A percentile compares a stretch with the other conserved stretches of the same genome.
Conservation (phyloP, 1,284 basidiomycete species). For the Cryptococcus jaspeensis region DNA sequence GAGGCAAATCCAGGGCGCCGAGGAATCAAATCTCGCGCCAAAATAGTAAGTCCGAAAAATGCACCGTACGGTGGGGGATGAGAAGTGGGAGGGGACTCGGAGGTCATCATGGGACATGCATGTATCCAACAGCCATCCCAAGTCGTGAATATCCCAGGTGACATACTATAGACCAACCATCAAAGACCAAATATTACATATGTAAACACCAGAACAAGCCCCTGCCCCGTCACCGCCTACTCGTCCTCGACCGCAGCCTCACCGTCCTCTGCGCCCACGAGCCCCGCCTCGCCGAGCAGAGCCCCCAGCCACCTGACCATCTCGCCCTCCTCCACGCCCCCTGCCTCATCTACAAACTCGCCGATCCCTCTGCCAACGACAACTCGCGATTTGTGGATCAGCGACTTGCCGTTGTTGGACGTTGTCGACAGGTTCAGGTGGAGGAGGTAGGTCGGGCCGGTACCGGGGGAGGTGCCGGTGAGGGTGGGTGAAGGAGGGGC, state of each 20-base stretch:
- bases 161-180: too few species aligned
- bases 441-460: conserved; percentile 41
- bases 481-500: conserved; percentile 2
- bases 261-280: conserved; percentile 39
- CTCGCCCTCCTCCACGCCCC: conserved; percentile 46
- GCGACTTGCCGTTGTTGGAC: conserved; percentile 45
- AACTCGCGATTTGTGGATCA: conserved; percentile 41
- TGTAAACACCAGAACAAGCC: too few species aligned
- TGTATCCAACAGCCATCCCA: too few species aligned
- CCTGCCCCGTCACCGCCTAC: too few species aligned
- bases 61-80: too few species aligned
- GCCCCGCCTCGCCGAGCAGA: conserved; percentile 37
- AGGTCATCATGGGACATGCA: too few species aligned
- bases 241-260: conserved; percentile 3
- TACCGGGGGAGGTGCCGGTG: background rate
- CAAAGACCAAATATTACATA: too few species aligned
- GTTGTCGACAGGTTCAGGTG: conserved; percentile 41
- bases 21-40: too few species aligned
- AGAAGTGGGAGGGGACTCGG: too few species aligned
- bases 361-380: conserved; percentile 38
- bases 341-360: conserved; percentile 42
- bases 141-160: too few species aligned
- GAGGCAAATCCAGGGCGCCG: too few species aligned
- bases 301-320: conserved; percentile 38
- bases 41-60: too few species aligned